Percentiles rank a stretch among this genome's conserved stretches.
These are phyloP conservation scores for Cystofilobasidium capitatum DNA, from an alignment of 768 basidiomycete species.

Conservation along the genomic window DNA sequence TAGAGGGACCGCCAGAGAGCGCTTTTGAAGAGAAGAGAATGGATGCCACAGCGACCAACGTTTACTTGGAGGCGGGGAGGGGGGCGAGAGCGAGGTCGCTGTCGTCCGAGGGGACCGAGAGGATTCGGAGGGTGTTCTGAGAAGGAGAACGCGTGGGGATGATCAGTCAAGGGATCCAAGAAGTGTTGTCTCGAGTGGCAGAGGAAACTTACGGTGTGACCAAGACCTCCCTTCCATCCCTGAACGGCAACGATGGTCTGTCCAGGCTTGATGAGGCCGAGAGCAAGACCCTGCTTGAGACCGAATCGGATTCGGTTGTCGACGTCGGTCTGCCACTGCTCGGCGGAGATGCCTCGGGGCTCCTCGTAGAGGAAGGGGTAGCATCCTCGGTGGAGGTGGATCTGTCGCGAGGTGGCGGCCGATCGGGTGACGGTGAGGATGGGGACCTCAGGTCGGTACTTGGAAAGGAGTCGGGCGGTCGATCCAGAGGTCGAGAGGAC, in stretches of 20 bases:
- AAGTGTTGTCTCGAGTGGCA: not conserved
- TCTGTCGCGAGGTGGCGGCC: conserved; percentile 87
- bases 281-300: conserved; percentile 64
- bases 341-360: conserved; percentile 69
- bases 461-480: conserved; percentile 89
- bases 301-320: conserved; percentile 54
- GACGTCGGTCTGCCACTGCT: conserved; percentile 94
- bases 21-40: too few relatives aligned
- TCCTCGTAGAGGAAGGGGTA: conserved; percentile 59
- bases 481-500: conserved; percentile 92
- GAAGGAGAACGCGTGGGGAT: too few relatives aligned
- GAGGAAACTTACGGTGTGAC: conserved; percentile 70
- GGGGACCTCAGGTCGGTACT: conserved; percentile 85
- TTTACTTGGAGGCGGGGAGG: conserved; percentile 33
- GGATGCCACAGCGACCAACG: too few relatives aligned
- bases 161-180: not conserved
- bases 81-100: conserved; percentile 70
- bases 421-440: conserved; percentile 97
- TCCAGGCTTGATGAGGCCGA: conserved; percentile 80
- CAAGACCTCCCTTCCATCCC: conserved; percentile 98
- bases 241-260: conserved; percentile 89
- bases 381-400: conserved; percentile 55
- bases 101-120: conserved; percentile 69
- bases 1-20: too few relatives aligned
- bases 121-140: conserved; percentile 52